Evolutionary conservation across 2,329 filamentous ascomycete species (phyloP), one percentile per base, ranked within the genome.

Genomic region (Colletotrichum musicola): DNA sequence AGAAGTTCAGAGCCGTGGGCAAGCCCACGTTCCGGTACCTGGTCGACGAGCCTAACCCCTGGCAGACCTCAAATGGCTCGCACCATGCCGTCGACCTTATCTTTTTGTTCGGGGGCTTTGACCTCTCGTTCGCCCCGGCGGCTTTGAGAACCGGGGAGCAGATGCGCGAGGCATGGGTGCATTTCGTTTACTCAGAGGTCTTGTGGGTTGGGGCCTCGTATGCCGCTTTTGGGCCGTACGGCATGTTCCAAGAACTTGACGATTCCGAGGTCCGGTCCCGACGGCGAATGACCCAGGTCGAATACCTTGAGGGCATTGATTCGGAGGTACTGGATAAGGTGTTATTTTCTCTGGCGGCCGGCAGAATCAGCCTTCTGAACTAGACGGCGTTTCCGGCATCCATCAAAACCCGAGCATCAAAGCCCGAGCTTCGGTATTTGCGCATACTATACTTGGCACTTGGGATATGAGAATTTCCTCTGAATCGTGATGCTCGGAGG

Each of bases 81-180:
- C 83, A 85, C 46, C 83, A 85, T 65, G 83, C 81, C 0, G 80
- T 85, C 2, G 83, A 85, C 69, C 72, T 85, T 4, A 64, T 85
- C 2, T 78, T 83, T 9, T 71, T 85, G 0, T 85, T 85, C 27
- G 81, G 77, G 0, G 79, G 79, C 0, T 71, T 82, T 4, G 80
- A 83, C 60, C 62, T 83, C 0, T 74, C 75, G 0, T 78, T 78
- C 22, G 77, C 78, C 1, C 75, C 74, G 0, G 72, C 74, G 1
- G 81, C 82, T 3, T 71, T 77, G 3, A 62, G 53, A 0, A 75
- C 80, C 13, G 77, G 80, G 0, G 58, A 72, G 27, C 76, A 79
- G 9, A 79, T 84, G 78, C 77, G 81, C n/a, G 72, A 72, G 13
- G 72, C 76, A 4, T 84, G 82, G 81, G 75, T 82, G 16, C 47